Evolutionary conservation across 805 yeast genomes (phyloP), one percentile per base, ranked within the genome.

Genomic region (Ogataea neopini): DNA sequence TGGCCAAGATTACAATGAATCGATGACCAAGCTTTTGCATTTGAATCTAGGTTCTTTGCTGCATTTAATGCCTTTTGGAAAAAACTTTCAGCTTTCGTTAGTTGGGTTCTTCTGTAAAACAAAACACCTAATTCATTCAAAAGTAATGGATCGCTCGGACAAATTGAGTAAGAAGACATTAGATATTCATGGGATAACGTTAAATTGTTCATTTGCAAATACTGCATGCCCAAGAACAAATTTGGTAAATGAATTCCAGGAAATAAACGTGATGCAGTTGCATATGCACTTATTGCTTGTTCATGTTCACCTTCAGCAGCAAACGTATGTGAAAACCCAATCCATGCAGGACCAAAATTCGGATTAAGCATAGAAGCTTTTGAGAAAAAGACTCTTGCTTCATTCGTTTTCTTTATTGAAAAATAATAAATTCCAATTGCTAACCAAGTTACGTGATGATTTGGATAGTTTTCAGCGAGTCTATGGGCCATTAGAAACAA

Each of bases 221-320:
- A 92, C 70, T 94, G 98, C 97, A 94, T 94, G 1, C 99, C 99
- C 33, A 94, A 72, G 59, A 88, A 92, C 49, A 94, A 69, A 59
- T 86, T 82, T 1, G 99, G 98, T 40, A 91, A 69, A 64, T 94
- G 97, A 3, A 91, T 84, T 1, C 96, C 96, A 0, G 91, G 90
- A 60, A 94, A 94, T 36, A 91, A 75, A 51, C 97, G 73, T 1
- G 96, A 89, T 0, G 97, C 97, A 10, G 96, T 91, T 1, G 98
- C 91, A 67, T 91, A 94, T 0, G 98, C 98, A 47, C 97, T 86
- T 18, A 94, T 86, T 1, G 98, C 98, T 67, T 94, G 98, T 64
- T 94, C 99, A 64, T 94, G 97, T 67, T 94, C 99, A n/a, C 97
- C 96, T 64, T 94, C 99, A 2, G 88, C 84, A 0, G 97, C 97